These are phyloP conservation scores for Trametes cingulata DNA, from an alignment of 768 basidiomycete genomes.

Conservation along the genomic window DNA sequence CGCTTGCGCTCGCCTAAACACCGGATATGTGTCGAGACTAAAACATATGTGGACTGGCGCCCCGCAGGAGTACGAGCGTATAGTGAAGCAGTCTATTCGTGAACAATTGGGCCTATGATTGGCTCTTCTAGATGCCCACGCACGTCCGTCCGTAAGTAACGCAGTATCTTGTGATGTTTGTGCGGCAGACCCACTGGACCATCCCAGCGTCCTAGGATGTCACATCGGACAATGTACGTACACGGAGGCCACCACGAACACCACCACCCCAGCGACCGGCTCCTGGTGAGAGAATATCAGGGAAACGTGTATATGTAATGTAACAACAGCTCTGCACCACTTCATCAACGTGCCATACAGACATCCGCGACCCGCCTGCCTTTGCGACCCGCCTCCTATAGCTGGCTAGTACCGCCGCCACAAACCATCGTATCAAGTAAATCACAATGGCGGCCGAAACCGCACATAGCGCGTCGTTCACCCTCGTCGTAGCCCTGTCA, in stretches of 20 bases:
- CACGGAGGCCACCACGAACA: constrained; percentile 7
- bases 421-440: not conserved
- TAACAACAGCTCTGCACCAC: constrained; percentile 11
- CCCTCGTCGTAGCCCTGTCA: too few species aligned
- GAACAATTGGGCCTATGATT: constrained; percentile 79
- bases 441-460: not conserved
- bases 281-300: not conserved
- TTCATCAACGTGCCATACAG: constrained; percentile 4
- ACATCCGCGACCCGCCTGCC: not conserved
- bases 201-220: not conserved
- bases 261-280: not conserved
- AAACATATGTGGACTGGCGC: not conserved
- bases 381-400: not conserved
- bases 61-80: constrained; percentile 79
- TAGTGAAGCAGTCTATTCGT: constrained; percentile 79
- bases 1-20: not conserved
- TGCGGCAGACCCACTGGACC: not conserved
- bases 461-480: not conserved
- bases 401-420: not conserved
- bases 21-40: not conserved
- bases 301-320: constrained; percentile 11
- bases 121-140: not conserved
- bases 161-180: not conserved
- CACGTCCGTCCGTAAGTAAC: not conserved
- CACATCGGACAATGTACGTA: constrained; percentile 2